These are phyloP conservation scores for Microsporum canis DNA, from an alignment of 2,329 filamentous ascomycete genomes.

Conservation along the genomic window DNA sequence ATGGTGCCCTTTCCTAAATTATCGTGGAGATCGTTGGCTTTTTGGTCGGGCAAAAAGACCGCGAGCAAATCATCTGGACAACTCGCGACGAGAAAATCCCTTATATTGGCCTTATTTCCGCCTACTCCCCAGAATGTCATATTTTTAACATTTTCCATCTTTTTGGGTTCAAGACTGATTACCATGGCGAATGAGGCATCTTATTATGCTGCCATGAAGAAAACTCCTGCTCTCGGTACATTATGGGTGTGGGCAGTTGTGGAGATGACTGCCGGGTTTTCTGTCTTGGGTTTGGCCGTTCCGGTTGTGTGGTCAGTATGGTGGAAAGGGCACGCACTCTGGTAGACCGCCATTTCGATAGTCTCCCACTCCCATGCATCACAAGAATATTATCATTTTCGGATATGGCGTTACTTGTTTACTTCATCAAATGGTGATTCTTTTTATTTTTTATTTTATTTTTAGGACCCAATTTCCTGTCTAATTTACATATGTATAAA, in stretches of 20 bases:
- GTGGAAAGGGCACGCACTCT: conserved; percentile 44
- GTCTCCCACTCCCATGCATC: neutral
- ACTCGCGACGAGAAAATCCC: conserved; percentile 16
- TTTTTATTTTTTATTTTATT: neutral
- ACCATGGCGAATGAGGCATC: conserved; percentile 66
- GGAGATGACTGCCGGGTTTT: conserved; percentile 63
- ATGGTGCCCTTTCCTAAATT: conserved; percentile 24
- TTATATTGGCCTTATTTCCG: conserved; percentile 25
- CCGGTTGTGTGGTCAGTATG: conserved; percentile 42
- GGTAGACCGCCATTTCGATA: conserved; percentile 19
- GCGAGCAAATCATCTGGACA: conserved; percentile 6
- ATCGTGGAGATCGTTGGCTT: neutral
- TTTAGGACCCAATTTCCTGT: neutral
- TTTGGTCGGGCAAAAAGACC: neutral
- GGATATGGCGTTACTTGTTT: neutral
- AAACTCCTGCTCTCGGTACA: conserved; percentile 74
- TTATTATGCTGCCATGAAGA: conserved; percentile 86
- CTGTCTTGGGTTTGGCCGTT: conserved; percentile 44
- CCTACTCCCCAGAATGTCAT: conserved; percentile 24
- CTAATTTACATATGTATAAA: neutral
- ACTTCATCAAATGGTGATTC: neutral
- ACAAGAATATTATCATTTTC: neutral
- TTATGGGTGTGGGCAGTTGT: conserved; percentile 90
- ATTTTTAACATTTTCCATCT: conserved; percentile 25
- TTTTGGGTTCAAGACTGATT: conserved; percentile 66